Conservation (phyloP, 148 eudicot genomes). For the Camellia japonica region DNA sequence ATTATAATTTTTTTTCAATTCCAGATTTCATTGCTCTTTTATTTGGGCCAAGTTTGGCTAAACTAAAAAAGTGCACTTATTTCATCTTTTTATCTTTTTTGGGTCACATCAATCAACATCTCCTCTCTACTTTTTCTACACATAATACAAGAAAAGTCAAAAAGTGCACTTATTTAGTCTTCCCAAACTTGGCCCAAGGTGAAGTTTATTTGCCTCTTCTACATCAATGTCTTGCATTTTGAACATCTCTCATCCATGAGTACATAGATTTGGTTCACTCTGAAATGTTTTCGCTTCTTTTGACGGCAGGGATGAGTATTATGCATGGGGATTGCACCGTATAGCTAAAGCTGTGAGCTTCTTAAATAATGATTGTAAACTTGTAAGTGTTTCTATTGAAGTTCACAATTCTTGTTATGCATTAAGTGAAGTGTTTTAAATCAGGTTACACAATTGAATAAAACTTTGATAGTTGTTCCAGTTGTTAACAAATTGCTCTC, state of each 20-base stretch:
- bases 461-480: background rate
- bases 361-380: constrained; percentile 92
- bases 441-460: constrained; percentile 9
- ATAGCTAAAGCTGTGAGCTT: constrained; percentile 98
- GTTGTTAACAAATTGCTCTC: background rate
- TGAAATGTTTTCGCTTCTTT: constrained; percentile 10
- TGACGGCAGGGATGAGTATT: constrained; percentile 84
- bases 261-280: constrained; percentile 10
- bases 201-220: background rate
- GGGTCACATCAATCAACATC: no score
- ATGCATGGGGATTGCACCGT: constrained; percentile 93
- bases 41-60: no score
- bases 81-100: no score
- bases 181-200: no score
- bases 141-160: no score
- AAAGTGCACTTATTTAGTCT: no score
- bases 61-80: no score
- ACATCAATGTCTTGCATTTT: background rate
- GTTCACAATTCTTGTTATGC: background rate
- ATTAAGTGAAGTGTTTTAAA: background rate
- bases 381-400: constrained; percentile 56
- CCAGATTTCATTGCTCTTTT: background rate
- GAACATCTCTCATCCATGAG: background rate
- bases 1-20: background rate
- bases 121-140: no score